Base-by-base conservation (phyloP, 306 rosid genomes). In the Rosa rugosa region DNA sequence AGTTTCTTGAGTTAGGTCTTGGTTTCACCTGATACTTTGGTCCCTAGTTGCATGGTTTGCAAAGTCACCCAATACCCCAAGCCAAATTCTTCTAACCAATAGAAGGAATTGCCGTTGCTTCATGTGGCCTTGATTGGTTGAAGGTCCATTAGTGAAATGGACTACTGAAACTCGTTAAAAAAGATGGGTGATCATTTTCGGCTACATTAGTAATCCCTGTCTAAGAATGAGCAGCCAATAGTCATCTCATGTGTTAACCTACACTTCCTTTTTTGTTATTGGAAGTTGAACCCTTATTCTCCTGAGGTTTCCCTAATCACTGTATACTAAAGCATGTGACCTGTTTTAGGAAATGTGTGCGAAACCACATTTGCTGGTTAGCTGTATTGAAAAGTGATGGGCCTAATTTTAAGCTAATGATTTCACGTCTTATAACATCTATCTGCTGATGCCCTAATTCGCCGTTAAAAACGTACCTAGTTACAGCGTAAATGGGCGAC, bases 401-500 rank as follows among this genome's bases (percentile, higher is more conserved):
- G 81, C 80, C 9, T 41, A 80, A 23, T 84, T 78, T 82, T 69
- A 73, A 81, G 87, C 80, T 85, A 81, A 82, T 81, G 73, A 69
- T 68, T 84, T 50, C 77, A 51, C 89, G 88, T 77, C 83, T 78
- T 80, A 73, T 85, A 79, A 83, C 85, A 77, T 83, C 84, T 83
- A 56, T 85, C 80, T 84, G 65, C 79, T 85, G 89, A 81, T 86
- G 79, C 83, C 89, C 85, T 85, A 76, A 77, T 85, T 84, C 84
- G 77, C 83, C 87, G 81, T 83, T 77, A 80, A 81, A 84, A 87
- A 82, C 83, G 83, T 74, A 80, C 75, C 79, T 80, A 81, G 89
- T 86, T 86, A 71, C 84, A 74, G 83, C 91, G 88, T 92, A 79
- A 91, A 91, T 89, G 84, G 88, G 90, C 83, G 64, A 82, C 90